These are phyloP conservation scores for Aspergillus texensis DNA, from an alignment of 2,329 filamentous ascomycete species.

Conservation along the genomic window DNA sequence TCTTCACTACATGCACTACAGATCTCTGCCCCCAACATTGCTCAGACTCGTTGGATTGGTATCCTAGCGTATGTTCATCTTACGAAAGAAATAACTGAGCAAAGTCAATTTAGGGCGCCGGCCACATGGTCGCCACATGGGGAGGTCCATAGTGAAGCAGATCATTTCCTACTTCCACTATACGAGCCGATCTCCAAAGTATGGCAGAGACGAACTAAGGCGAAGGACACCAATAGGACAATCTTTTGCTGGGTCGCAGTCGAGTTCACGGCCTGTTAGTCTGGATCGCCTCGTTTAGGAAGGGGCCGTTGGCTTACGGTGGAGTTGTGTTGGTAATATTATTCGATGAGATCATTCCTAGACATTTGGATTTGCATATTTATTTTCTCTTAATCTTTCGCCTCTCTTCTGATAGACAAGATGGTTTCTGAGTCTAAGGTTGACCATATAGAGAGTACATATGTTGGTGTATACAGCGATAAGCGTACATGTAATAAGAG, in stretches of 20 bases:
- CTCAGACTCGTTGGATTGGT: neutral
- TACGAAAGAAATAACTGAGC: neutral
- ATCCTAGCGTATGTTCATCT: neutral
- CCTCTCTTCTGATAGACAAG: neutral
- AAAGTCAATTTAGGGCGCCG: neutral
- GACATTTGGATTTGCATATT: neutral
- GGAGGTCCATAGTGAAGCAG: neutral
- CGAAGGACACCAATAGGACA: neutral
- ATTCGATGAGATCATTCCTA: neutral
- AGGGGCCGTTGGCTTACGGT: neutral
- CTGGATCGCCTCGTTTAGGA: neutral
- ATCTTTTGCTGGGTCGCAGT: neutral
- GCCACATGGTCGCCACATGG: neutral
- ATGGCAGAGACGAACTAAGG: neutral
- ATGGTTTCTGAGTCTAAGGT: neutral
- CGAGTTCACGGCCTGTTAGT: neutral
- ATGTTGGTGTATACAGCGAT: neutral
- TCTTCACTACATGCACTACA: neutral
- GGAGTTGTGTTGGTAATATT: neutral
- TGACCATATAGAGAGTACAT: neutral
- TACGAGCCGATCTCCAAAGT: neutral
- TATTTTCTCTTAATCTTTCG: neutral
- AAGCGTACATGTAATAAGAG: neutral
- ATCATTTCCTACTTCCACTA: neutral
- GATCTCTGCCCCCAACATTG: neutral